Percentiles rank a stretch among this genome's conserved stretches.
Evolutionary conservation across 768 basidiomycete genomes (phyloP).

Genomic region (Boletus subcaerulescens): DNA sequence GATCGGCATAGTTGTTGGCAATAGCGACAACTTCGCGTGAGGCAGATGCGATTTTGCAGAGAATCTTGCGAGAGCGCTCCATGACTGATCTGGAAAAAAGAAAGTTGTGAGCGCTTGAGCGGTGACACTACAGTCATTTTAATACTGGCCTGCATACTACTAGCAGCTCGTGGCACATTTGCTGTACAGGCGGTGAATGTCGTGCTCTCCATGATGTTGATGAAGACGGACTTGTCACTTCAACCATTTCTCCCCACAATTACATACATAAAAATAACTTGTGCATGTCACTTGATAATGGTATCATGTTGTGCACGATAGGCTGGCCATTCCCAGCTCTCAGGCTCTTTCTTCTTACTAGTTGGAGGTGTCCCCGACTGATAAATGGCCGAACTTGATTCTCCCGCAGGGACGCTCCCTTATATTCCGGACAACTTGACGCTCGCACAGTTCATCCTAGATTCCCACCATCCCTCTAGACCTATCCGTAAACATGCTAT

Average conservation of each 20-base stretch:
- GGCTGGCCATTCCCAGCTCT: background rate
- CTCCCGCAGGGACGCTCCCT: conserved; percentile 30
- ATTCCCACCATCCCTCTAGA: conserved; percentile 31
- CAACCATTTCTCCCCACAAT: too few species aligned
- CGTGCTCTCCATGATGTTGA: too few species aligned
- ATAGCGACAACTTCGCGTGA: background rate
- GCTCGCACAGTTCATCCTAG: conserved; percentile 37
- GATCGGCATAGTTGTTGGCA: conserved; percentile 1
- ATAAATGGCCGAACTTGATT: conserved; percentile 29
- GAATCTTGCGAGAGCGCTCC: conserved; percentile 6
- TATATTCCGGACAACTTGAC: conserved; percentile 38
- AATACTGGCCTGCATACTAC: too few species aligned
- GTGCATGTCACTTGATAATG: too few species aligned
- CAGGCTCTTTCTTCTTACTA: background rate
- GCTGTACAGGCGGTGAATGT: too few species aligned
- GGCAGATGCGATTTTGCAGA: background rate
- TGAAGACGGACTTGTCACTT: too few species aligned
- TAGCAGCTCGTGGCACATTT: too few species aligned
- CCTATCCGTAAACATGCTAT: conserved; percentile 22
- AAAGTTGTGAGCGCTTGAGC: too few species aligned
- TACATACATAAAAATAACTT: too few species aligned
- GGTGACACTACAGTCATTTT: too few species aligned
- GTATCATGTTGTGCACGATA: background rate
- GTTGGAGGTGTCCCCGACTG: background rate
- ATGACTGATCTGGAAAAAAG: background rate